Evolutionary conservation across 768 basidiomycete genomes (phyloP).

Genomic region (Hortiboletus campestris): DNA sequence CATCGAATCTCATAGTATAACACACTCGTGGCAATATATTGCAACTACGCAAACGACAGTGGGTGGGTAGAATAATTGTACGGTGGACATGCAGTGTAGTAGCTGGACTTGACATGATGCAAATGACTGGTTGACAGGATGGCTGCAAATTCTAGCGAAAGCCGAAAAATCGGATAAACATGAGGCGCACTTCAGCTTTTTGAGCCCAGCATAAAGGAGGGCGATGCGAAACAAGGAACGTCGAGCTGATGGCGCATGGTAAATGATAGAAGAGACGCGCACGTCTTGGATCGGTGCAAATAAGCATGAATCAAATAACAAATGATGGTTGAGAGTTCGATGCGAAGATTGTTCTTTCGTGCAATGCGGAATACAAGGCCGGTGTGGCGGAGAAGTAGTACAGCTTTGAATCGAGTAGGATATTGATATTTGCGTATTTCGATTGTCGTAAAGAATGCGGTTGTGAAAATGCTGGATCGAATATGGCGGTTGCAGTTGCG

Average conservation of each 20-base stretch:
- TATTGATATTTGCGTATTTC: constrained; percentile 28
- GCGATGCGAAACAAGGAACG: constrained; percentile 19
- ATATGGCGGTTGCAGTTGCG: constrained; percentile 16
- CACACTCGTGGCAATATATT: constrained; percentile 27
- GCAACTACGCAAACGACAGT: constrained; percentile 32
- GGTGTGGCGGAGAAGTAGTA: constrained; percentile 16
- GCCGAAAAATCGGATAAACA: constrained; percentile 21
- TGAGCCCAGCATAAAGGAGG: constrained; percentile 19
- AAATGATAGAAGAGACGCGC: constrained; percentile 29
- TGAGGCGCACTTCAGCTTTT: constrained; percentile 31
- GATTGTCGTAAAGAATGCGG: constrained; percentile 24
- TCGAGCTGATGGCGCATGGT: constrained; percentile 26
- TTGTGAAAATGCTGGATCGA: constrained; percentile 25
- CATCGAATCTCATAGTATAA: constrained; percentile 7
- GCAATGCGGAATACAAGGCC: constrained; percentile 21
- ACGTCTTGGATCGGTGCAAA: constrained; percentile 33
- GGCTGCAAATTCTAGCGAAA: constrained; percentile 28
- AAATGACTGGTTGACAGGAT: constrained; percentile 22
- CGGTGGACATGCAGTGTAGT: constrained; percentile 22
- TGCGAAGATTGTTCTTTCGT: constrained; percentile 34
- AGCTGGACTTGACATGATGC: constrained; percentile 25
- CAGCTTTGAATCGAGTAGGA: constrained; percentile 20
- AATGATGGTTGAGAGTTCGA: constrained; percentile 30
- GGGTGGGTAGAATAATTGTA: constrained; percentile 24
- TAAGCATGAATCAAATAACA: constrained; percentile 35